A percentile compares a stretch with the other conserved stretches of the same genome.
Evolutionary conservation across 1,139 yeast species (phyloP).

Genomic region (Casaregolazyma lundiana): DNA sequence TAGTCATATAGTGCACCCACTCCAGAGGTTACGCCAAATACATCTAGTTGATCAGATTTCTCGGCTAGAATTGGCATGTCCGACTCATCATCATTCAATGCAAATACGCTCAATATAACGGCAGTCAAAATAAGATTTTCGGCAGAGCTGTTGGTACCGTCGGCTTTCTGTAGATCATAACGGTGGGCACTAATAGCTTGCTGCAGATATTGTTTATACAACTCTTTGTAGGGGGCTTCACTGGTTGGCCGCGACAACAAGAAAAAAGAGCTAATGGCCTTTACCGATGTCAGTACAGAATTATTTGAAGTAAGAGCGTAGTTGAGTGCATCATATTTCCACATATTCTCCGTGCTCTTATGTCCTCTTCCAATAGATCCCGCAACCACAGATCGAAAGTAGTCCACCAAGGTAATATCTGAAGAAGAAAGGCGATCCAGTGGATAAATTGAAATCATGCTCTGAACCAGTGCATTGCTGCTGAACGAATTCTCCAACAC

Average conservation of each 20-base stretch:
- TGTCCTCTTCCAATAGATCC: slow-evolving; percentile 5
- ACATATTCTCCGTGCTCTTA: background rate
- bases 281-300: background rate
- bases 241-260: background rate
- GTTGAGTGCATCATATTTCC: slow-evolving; percentile 6
- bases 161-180: background rate
- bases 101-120: slow-evolving; percentile 1
- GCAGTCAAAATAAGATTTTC: slow-evolving; percentile 1
- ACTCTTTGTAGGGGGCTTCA: background rate
- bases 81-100: no score
- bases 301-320: background rate
- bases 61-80: background rate
- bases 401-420: slow-evolving; percentile 2
- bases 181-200: slow-evolving; percentile 2
- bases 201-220: background rate
- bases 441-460: background rate
- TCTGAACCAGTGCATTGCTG: background rate
- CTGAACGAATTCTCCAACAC: background rate
- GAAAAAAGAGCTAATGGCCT: background rate
- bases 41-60: background rate
- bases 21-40: slow-evolving; percentile 3
- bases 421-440: background rate
- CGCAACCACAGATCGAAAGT: background rate
- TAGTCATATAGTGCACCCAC: background rate
- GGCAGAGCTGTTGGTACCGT: background rate